These are phyloP conservation scores for Cylindrodendrum hubeiense DNA, from an alignment of 2,329 filamentous ascomycete species.

Conservation along the genomic window DNA sequence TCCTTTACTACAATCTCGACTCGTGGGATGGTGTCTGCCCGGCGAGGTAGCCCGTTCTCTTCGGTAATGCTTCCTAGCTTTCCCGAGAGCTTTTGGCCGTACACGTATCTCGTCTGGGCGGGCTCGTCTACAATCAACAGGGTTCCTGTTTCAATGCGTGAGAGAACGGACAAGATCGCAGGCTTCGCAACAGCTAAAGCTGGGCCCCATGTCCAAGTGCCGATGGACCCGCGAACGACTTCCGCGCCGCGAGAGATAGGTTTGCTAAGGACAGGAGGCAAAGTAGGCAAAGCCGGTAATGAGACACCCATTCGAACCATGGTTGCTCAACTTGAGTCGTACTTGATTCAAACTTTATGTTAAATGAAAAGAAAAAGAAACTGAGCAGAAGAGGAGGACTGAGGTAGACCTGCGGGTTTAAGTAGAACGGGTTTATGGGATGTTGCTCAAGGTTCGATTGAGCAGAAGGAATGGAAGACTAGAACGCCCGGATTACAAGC, in stretches of 20 bases:
- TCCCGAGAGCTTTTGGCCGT: constrained; percentile 59
- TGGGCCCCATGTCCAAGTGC: constrained; percentile 61
- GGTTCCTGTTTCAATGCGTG: constrained; percentile 61
- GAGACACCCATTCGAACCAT: constrained; percentile 24
- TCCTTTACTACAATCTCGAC: constrained; percentile 71
- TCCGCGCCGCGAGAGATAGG: constrained; percentile 56
- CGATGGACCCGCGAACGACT: constrained; percentile 56
- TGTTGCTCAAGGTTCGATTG: background rate
- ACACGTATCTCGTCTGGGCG: constrained; percentile 54
- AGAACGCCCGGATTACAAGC: background rate
- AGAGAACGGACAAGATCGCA: constrained; percentile 59
- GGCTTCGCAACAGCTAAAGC: constrained; percentile 60
- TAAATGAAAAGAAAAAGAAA: background rate
- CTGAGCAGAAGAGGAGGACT: too few relatives aligned
- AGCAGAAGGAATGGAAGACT: background rate
- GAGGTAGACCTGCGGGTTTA: background rate
- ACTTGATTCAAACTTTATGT: background rate
- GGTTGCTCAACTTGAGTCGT: background rate
- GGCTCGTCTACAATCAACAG: constrained; percentile 62
- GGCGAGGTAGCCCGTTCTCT: constrained; percentile 50
- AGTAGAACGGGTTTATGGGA: background rate
- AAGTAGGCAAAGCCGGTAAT: constrained; percentile 52
- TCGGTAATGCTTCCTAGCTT: constrained; percentile 52
- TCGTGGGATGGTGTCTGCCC: constrained; percentile 51
- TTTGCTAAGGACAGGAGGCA: constrained; percentile 53